Evolutionary conservation across 164 flowering plant genomes (phyloP), one percentile per base, ranked within the genome.

Genomic region (Nelumbo lutea): DNA sequence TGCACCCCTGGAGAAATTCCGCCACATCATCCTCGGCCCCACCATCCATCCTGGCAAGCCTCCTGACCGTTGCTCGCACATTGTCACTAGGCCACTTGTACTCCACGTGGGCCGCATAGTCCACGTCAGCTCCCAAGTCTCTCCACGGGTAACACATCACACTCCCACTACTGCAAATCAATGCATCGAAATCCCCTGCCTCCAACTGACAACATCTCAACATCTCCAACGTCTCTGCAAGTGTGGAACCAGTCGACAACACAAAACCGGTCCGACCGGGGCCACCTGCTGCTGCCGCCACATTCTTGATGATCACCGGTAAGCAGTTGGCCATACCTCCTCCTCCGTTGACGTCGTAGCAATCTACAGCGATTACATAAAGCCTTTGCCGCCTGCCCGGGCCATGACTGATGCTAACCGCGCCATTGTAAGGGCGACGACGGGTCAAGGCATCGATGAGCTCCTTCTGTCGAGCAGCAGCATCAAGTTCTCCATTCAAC

Each of bases 11-110:
- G 1, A 38, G 68, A 62, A 71, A 70, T 71, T 79, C 87, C 13
- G 44, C 66, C 8, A 83, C 69, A 59, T 86, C 91, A 68, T 83
- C 81, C 71, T 85, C 88, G 3, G 62, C 65, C 40, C 76, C 88
- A 56, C 72, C 77, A 6, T 86, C 90, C n/a, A 61, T 43, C 72
- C 52, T 81, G 1, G 86, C 88, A 50, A 89, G 83, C 84, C 91
- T 85, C 9, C 58, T 73, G 5, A 82, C 80, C 61, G 72, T 75
- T 3, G 89, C 81, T 61, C 83, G 73, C 5, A 88, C 78, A 64
- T 86, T 84, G 70, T 83, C 94, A 61, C 86, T 85, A 0, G 94
- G 90, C 97, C 95, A 91, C 72, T 85, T 76, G 68, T 88, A 85
- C 72, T 85, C 97, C 44, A 88, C 69, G 56, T 88, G 97, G 42